Conservation (phyloP, 768 basidiomycete genomes). For the Mycena polygramma region DNA sequence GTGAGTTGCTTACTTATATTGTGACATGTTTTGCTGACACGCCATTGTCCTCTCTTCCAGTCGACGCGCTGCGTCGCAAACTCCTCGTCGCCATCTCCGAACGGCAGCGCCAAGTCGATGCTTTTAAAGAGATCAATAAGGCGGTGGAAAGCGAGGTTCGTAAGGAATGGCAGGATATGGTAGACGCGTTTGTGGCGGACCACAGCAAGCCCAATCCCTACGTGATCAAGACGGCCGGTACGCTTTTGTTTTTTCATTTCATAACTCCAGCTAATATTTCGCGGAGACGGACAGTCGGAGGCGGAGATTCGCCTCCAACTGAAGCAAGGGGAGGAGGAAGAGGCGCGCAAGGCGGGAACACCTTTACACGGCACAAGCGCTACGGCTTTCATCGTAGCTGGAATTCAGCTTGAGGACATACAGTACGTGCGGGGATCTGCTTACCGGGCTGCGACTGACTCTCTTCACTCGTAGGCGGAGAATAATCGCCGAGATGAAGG, state of each 20-base stretch:
- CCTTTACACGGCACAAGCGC: slow-evolving; percentile 10
- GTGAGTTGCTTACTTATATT: too few relatives aligned
- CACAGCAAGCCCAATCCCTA: slow-evolving; percentile 8
- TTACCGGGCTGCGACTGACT: not conserved
- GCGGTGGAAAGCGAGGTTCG: not conserved
- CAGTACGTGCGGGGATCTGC: not conserved
- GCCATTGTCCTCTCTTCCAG: too few relatives aligned
- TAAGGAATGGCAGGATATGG: not conserved
- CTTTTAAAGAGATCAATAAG: slow-evolving; percentile 13
- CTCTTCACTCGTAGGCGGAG: not conserved
- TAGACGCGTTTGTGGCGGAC: slow-evolving; percentile 20
- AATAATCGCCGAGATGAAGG: not conserved
- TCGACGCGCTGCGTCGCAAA: slow-evolving; percentile 6
- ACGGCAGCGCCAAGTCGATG: slow-evolving; percentile 11
- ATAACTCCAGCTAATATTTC: too few relatives aligned
- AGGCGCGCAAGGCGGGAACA: not conserved
- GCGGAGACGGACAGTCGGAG: too few relatives aligned
- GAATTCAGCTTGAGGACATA: slow-evolving; percentile 20
- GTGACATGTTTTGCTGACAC: too few relatives aligned
- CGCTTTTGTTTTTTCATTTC: too few relatives aligned
- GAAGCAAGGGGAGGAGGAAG: slow-evolving; percentile 10
- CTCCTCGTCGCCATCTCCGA: slow-evolving; percentile 29
- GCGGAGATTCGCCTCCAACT: not conserved
- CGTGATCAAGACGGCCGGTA: too few relatives aligned
- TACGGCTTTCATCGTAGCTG: slow-evolving; percentile 16